Base-by-base conservation (phyloP, 2,329 filamentous ascomycete species). In the Penicillium oxalicum region DNA sequence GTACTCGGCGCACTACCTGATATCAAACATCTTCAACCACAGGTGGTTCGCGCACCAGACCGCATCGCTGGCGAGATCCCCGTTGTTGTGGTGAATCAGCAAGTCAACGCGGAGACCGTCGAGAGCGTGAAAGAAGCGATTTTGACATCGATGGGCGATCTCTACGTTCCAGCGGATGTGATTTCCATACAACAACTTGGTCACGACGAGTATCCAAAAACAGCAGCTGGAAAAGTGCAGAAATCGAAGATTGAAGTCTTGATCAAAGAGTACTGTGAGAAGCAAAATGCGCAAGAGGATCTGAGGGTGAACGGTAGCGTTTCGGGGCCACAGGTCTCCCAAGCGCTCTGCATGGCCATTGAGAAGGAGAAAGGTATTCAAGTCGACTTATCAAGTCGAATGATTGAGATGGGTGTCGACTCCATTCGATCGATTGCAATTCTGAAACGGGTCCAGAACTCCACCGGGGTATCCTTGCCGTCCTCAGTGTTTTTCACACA, bases 391-490 rank as follows among this genome's bases (percentile, higher is more conserved):
- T 33, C 47, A 3, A 7, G 24, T 29, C 50, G 45, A 9, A 47
- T 53, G 36, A 43, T 53, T 45, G 50, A 50, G 5, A 27, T 53
- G 0, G 50, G 50, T 12, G 25, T 53, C 9, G 50, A 53, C 44
- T 53, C 50, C 29, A 50, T 53, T 9, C 34, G 24, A 33, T 50
- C 50, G 8, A 53, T 53, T 26, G 45, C 48, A 40, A 53, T 53
- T n/a, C 38, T 48, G 13, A 44, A 44, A 5, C 45, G 34, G 11
- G 38, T 53, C 18, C 33, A 40, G 4, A 39, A 7, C 4, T 44
- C 46, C 28, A 48, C 51, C 12, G 44, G 41, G 8, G 38, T 50
- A 9, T 50, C 48, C 13, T 9, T 38, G 9, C n/a, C 36, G 24
- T 38, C 36, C 36, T 38, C 36, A 6, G 9, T 38, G 12, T 38